Conservation (phyloP, 2,329 filamentous ascomycete species). For the Verticillium isaacii region DNA sequence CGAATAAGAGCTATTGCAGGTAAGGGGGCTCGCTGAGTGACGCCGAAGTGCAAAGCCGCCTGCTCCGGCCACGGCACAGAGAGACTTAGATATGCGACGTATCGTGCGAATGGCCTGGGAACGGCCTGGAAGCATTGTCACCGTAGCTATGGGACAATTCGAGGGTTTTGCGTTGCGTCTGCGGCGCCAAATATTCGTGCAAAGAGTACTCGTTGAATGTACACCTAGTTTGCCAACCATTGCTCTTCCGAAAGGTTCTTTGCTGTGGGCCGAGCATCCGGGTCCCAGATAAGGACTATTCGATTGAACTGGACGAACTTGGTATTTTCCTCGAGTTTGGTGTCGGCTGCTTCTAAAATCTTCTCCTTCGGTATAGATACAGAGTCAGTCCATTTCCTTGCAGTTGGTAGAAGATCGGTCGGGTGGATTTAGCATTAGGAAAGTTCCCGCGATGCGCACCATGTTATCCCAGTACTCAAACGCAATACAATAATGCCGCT, state of each 20-base stretch:
- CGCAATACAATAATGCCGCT: conserved; percentile 5
- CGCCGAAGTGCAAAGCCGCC: too few relatives aligned
- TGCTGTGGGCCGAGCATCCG: conserved; percentile 15
- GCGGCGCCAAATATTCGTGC: too few relatives aligned
- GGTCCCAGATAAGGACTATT: conserved; percentile 16
- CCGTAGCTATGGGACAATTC: too few relatives aligned
- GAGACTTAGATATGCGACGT: too few relatives aligned
- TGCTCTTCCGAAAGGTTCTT: conserved; percentile 17
- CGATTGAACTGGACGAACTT: conserved; percentile 13
- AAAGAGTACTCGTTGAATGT: too few relatives aligned
- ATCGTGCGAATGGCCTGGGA: too few relatives aligned
- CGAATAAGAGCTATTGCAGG: too few relatives aligned
- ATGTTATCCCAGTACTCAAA: conserved; percentile 17
- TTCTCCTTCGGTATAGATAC: conserved; percentile 15
- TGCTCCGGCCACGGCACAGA: too few relatives aligned
- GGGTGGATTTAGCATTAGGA: background rate
- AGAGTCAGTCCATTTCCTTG: conserved; percentile 15
- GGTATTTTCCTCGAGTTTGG: conserved; percentile 10
- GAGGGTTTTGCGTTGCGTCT: too few relatives aligned
- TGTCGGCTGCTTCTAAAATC: conserved; percentile 15
- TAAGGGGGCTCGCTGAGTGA: too few relatives aligned
- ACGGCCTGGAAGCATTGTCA: too few relatives aligned
- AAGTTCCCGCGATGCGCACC: conserved; percentile 9
- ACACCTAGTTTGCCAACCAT: conserved; percentile 11
- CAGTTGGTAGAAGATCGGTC: background rate